phyloP scores from a whole-genome alignment of 371 early-diverging fungal species.

The Lichtheimia ornata region DNA sequence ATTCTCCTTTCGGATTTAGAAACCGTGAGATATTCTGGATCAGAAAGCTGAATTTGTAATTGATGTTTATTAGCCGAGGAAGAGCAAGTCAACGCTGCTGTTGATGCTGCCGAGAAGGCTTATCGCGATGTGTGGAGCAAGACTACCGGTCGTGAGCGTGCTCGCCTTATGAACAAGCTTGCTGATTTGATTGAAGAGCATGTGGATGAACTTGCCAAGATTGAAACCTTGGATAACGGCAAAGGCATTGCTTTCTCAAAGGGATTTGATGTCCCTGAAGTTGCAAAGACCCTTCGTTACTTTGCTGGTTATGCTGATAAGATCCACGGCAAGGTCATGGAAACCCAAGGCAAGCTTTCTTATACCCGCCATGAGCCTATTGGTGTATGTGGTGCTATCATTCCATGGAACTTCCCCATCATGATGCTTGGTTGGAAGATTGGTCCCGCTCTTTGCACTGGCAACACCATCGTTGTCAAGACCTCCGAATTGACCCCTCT shows the following conservation, averaged over 20 bases:
- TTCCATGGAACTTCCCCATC: slow-evolving; percentile 88
- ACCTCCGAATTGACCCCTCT: slow-evolving; percentile 78
- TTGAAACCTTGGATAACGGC: slow-evolving; percentile 52
- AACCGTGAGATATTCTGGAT: not conserved
- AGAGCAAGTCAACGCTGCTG: slow-evolving; percentile 50
- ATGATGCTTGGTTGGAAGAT: slow-evolving; percentile 82
- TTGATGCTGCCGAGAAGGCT: slow-evolving; percentile 50
- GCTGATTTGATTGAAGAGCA: slow-evolving; percentile 48
- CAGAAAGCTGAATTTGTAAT: not conserved
- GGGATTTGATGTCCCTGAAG: slow-evolving; percentile 58
- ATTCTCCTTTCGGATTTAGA: too few relatives aligned
- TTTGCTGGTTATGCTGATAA: slow-evolving; percentile 86
- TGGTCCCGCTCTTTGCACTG: slow-evolving; percentile 87
- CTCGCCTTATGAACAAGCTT: slow-evolving; percentile 48
- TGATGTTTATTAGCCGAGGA: slow-evolving; percentile 32
- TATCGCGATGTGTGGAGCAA: slow-evolving; percentile 45
- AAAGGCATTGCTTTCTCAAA: slow-evolving; percentile 46
- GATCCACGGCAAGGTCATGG: slow-evolving; percentile 58
- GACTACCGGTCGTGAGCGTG: slow-evolving; percentile 30
- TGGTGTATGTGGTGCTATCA: slow-evolving; percentile 82
- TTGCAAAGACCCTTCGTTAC: slow-evolving; percentile 48
- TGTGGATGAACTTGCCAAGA: slow-evolving; percentile 45
- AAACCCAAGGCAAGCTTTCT: slow-evolving; percentile 45
- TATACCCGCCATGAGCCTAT: slow-evolving; percentile 81
- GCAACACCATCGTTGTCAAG: slow-evolving; percentile 83